Percentiles rank a stretch among this genome's conserved stretches.
phyloP scores from a whole-genome alignment of 208 protist species.

The Acanthamoeba triangularis region DNA sequence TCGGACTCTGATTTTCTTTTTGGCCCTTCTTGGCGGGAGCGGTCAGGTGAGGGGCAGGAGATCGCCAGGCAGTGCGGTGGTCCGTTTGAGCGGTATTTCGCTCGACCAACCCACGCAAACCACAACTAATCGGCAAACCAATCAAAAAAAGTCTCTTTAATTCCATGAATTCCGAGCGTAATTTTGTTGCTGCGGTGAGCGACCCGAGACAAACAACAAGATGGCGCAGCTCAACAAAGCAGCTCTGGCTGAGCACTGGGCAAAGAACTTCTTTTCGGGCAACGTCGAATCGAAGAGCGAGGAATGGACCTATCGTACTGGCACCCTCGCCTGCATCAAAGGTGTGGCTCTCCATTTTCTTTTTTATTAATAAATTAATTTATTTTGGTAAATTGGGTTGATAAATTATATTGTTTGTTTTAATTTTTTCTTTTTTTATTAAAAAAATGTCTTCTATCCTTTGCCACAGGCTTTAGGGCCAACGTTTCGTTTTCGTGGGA shows the following conservation, averaged over 20 bases:
- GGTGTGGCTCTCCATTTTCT: background rate
- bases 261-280: slow-evolving; percentile 23
- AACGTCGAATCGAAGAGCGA: slow-evolving; percentile 13
- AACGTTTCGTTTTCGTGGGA: slow-evolving; percentile 28
- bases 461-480: background rate
- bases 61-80: background rate
- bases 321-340: background rate
- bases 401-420: background rate
- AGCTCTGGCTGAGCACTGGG: background rate
- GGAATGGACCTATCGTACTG: slow-evolving; percentile 28
- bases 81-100: no score
- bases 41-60: background rate
- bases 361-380: background rate
- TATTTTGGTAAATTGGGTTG: no score
- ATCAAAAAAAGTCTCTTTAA: no score
- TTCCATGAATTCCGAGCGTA: background rate
- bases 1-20: background rate
- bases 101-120: no score
- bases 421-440: background rate
- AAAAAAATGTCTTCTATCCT: no score
- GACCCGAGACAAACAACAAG: background rate
- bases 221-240: background rate
- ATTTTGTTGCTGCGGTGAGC: no score
- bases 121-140: no score
- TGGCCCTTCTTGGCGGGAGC: background rate